Evolutionary conservation across 2,329 filamentous ascomycete species (phyloP), one percentile per base, ranked within the genome.

Genomic region (Cercospora canescens): DNA sequence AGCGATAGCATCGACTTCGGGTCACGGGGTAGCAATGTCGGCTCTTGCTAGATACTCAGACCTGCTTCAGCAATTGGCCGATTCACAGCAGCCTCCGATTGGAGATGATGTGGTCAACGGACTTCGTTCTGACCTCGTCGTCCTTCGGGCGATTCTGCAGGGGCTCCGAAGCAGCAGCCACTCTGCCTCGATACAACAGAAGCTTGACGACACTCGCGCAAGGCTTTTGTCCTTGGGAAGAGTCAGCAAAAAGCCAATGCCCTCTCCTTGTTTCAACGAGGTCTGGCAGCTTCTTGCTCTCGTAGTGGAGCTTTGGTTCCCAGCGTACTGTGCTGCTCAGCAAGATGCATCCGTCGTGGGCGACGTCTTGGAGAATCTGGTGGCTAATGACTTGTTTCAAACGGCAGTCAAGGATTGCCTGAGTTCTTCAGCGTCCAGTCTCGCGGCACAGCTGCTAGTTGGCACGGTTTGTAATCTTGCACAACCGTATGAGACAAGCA

Each of bases 231-330:
- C 50, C 7, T 54, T 64, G 50, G 34, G 24, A 5, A 30, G 41
- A 6, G 45, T 37, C 12, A 21, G 48, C n/a, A 26, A 16, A 6
- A 28, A 26, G 26, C 14, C 28, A 5, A 12, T 62, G 18, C 35
- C 26, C 18, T 14, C 50, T 4, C 16, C 32, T 21, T 62, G 60
- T 16, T 24, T 50, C 11, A 26, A 14, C 14, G 18, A 30, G 14
- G 24, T 70, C 11, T 75, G 73, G 73, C 61, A 62, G 18, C 41
- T 71, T 39, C 41, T 67, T 8, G 39, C 61, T n/a, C 50, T 56
- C 37, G 57, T 67, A 5, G 63, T 73, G 4, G 56, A 69, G 12
- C 57, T 71, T 32, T 74, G 70, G 69, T 71, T 67, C 14, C 73
- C 71, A 2, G 39, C 61, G 11, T 71, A 66, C 67, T 62, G 61